Evolutionary conservation across 1,284 basidiomycete genomes (phyloP).

Genomic region (Ceratorhiza oryzae-sativae): DNA sequence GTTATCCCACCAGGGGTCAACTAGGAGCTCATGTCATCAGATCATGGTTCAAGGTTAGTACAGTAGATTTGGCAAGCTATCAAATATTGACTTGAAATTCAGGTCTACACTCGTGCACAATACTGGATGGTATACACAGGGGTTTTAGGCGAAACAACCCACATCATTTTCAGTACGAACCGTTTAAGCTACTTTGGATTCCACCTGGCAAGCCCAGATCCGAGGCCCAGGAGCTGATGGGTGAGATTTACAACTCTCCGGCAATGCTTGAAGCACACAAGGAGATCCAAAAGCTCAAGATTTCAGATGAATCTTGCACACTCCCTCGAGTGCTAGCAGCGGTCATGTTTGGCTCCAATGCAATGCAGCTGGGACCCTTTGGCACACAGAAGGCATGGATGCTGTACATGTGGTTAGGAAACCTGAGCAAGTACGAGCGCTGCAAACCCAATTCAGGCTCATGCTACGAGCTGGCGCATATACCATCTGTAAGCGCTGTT

Average conservation of each 20-base stretch:
- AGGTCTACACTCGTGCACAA: background rate
- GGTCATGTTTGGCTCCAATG: slow-evolving; percentile 53
- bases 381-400: slow-evolving; percentile 50
- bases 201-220: slow-evolving; percentile 1
- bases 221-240: background rate
- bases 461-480: slow-evolving; percentile 49
- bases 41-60: background rate
- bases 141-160: background rate
- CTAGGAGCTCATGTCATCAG: background rate
- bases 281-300: slow-evolving; percentile 7
- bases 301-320: slow-evolving; percentile 43
- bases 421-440: slow-evolving; percentile 49
- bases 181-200: background rate
- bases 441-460: slow-evolving; percentile 45
- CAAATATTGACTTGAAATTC: background rate
- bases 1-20: background rate
- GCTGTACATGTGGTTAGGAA: slow-evolving; percentile 48
- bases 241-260: background rate
- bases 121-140: background rate
- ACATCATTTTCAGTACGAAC: slow-evolving; percentile 2
- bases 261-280: slow-evolving; percentile 5
- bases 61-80: background rate
- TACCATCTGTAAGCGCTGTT: slow-evolving; percentile 47
- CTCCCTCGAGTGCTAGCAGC: slow-evolving; percentile 46
- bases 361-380: slow-evolving; percentile 51